phyloP scores from a whole-genome alignment of 2,329 filamentous ascomycete species.

The Sarocladiaceae sp. region DNA sequence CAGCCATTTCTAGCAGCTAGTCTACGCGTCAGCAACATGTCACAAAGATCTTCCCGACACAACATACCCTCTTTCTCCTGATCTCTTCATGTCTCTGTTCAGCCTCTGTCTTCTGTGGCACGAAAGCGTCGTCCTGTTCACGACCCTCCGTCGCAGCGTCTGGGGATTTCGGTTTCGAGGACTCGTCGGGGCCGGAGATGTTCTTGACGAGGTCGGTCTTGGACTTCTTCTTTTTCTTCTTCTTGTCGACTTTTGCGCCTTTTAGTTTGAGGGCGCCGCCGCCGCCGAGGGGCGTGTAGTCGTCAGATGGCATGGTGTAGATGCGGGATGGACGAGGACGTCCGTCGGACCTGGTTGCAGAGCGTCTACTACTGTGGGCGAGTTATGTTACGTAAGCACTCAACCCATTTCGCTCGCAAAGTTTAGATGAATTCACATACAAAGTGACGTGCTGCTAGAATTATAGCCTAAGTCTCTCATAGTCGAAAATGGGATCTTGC shows the following conservation, averaged over 20 bases:
- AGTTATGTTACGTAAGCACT: background rate
- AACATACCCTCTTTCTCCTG: conserved; percentile 70
- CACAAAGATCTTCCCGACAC: background rate
- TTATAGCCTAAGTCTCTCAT: no score
- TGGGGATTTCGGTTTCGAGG: conserved; percentile 13
- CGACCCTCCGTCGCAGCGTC: conserved; percentile 21
- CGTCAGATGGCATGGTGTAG: conserved; percentile 63
- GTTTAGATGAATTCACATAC: no score
- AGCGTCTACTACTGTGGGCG: no score
- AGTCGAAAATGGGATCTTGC: no score
- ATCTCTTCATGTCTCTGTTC: conserved; percentile 78
- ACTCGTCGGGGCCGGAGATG: conserved; percentile 26
- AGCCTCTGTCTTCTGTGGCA: conserved; percentile 70
- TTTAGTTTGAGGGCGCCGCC: conserved; percentile 83
- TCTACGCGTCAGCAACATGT: background rate
- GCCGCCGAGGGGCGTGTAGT: conserved; percentile 62
- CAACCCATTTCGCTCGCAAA: no score
- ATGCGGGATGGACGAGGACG: conserved; percentile 7
- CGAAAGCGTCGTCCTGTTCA: conserved; percentile 27
- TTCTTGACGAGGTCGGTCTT: conserved; percentile 44
- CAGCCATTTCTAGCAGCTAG: conserved; percentile 76
- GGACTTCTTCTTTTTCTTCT: conserved; percentile 62
- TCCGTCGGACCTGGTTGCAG: no score
- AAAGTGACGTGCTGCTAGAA: no score
- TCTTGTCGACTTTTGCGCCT: conserved; percentile 61